Evolutionary conservation across 176 grass and related monocot species (phyloP).

Genomic region (Secale cereale): DNA sequence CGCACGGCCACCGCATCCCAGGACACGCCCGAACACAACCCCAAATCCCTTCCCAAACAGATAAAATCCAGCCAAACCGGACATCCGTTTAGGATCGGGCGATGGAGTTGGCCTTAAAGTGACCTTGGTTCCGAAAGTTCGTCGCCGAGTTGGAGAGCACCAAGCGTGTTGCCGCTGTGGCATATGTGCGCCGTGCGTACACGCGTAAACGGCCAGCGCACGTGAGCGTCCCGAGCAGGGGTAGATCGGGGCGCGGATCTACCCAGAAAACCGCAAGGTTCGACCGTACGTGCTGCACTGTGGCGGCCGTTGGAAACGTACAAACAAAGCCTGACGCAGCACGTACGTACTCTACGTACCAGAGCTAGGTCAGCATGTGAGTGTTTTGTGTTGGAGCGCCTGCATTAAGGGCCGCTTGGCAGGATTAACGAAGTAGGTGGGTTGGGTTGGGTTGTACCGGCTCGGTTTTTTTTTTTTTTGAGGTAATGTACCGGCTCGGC

Average conservation of each 20-base stretch:
- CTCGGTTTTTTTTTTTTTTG: no score
- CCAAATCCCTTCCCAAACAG: no score
- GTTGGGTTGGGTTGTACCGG: no score
- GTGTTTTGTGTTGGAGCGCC: not conserved
- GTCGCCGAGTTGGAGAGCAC: no score
- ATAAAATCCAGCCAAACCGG: no score
- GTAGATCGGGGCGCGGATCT: slow-evolving; percentile 4
- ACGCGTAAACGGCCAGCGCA: not conserved
- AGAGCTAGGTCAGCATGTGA: not conserved
- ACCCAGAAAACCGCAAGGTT: not conserved
- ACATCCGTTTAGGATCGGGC: no score
- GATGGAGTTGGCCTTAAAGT: no score
- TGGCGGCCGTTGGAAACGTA: not conserved
- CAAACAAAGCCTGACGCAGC: not conserved
- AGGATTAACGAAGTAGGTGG: no score
- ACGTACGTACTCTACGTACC: not conserved
- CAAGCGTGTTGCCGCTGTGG: not conserved
- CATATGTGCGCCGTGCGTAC: not conserved
- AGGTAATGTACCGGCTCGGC: no score
- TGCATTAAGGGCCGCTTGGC: not conserved
- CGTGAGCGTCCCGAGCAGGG: not conserved
- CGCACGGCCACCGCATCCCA: no score
- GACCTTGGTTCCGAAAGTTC: no score
- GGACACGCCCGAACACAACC: no score
- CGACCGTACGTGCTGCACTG: not conserved